Evolutionary conservation across 2,329 filamentous ascomycete genomes (phyloP).

Genomic region (Chalara sp.): DNA sequence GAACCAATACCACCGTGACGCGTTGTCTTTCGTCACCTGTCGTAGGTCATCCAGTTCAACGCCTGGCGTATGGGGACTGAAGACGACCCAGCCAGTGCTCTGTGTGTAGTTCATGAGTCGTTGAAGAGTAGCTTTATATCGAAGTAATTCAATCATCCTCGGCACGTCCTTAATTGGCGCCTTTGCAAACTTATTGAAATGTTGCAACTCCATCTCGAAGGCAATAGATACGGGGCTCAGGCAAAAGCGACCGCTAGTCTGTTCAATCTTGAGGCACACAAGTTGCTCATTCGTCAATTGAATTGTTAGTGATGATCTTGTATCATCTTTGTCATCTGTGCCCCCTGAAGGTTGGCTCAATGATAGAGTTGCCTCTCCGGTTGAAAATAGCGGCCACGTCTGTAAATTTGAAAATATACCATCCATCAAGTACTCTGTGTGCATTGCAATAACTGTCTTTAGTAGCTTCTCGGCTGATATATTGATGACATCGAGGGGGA

Average conservation of each 20-base stretch:
- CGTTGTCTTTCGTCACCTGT: slow-evolving; percentile 51
- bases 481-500: slow-evolving; percentile 57
- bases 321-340: slow-evolving; percentile 43
- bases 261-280: slow-evolving; percentile 62
- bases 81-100: slow-evolving; percentile 56
- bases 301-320: slow-evolving; percentile 60
- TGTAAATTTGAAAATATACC: slow-evolving; percentile 56
- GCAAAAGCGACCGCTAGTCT: slow-evolving; percentile 69
- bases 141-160: slow-evolving; percentile 50
- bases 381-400: slow-evolving; percentile 53
- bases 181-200: slow-evolving; percentile 51
- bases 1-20: slow-evolving; percentile 62
- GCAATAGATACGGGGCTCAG: slow-evolving; percentile 58
- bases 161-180: slow-evolving; percentile 53
- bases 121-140: slow-evolving; percentile 55
- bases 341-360: slow-evolving; percentile 44
- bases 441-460: slow-evolving; percentile 65
- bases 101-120: slow-evolving; percentile 54
- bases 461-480: slow-evolving; percentile 72
- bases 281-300: slow-evolving; percentile 59
- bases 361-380: slow-evolving; percentile 49
- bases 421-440: slow-evolving; percentile 66
- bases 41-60: slow-evolving; percentile 49
- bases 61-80: slow-evolving; percentile 27
- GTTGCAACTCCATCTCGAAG: slow-evolving; percentile 51